Conservation (phyloP, 768 basidiomycete species). For the Crucibulum laeve region DNA sequence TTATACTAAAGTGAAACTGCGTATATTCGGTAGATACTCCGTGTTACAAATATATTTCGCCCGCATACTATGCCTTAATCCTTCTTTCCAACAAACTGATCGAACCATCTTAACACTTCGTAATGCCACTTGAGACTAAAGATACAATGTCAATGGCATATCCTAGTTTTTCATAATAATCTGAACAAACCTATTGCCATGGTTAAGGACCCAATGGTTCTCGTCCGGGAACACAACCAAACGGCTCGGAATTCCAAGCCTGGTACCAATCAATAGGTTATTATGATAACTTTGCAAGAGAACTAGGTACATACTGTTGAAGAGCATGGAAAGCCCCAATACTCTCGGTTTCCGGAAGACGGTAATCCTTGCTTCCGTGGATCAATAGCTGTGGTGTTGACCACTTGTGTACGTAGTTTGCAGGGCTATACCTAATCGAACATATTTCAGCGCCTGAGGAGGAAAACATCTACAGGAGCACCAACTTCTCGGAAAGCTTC, state of each 20-base stretch:
- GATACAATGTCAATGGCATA: not conserved
- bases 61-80: no score
- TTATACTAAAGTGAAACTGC: no score
- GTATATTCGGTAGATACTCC: no score
- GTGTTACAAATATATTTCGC: no score
- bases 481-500: conserved; percentile 53
- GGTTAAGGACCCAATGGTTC: conserved; percentile 89
- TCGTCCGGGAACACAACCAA: conserved; percentile 85
- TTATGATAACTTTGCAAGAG: not conserved
- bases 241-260: conserved; percentile 68
- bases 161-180: not conserved
- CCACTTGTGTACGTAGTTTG: conserved; percentile 81
- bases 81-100: conserved; percentile 51
- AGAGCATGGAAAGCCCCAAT: conserved; percentile 83
- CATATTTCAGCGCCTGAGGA: not conserved
- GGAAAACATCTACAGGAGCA: conserved; percentile 2
- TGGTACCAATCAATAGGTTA: conserved; percentile 17
- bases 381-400: conserved; percentile 80
- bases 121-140: conserved; percentile 88
- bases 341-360: conserved; percentile 81
- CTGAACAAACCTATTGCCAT: conserved; percentile 59
- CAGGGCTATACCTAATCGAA: conserved; percentile 61
- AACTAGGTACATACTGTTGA: conserved; percentile 56
- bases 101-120: conserved; percentile 91
- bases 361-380: conserved; percentile 86